Evolutionary conservation across 176 grass and related monocot genomes (phyloP).

Genomic region (Oryza glaberrima): DNA sequence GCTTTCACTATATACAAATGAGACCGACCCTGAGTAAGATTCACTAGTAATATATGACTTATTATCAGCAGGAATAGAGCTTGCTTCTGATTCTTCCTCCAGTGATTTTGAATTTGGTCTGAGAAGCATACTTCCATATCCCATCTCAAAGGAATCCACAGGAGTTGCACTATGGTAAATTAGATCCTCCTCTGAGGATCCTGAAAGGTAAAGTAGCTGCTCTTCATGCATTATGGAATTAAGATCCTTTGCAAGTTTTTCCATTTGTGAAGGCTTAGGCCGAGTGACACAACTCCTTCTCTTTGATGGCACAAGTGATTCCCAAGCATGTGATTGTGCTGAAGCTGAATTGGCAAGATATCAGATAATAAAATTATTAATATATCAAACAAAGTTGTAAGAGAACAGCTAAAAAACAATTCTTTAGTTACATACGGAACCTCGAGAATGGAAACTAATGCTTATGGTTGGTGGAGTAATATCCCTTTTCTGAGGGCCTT

Average conservation of each 20-base stretch:
- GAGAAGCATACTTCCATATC: slow-evolving; percentile 87
- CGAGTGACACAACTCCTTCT: slow-evolving; percentile 68
- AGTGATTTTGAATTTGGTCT: slow-evolving; percentile 68
- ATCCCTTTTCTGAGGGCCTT: slow-evolving; percentile 15
- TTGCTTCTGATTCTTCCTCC: slow-evolving; percentile 95
- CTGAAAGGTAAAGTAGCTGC: slow-evolving; percentile 59
- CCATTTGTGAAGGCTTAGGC: slow-evolving; percentile 61
- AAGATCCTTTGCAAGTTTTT: slow-evolving; percentile 90
- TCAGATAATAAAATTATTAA: slow-evolving; percentile 24
- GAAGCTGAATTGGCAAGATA: slow-evolving; percentile 62
- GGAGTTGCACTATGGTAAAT: slow-evolving; percentile 74
- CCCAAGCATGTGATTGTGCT: slow-evolving; percentile 90
- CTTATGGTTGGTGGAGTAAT: neutral
- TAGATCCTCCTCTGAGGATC: slow-evolving; percentile 75
- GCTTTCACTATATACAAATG: slow-evolving; percentile 54
- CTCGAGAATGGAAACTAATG: slow-evolving; percentile 8
- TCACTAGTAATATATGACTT: slow-evolving; percentile 64
- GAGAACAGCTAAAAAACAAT: slow-evolving; percentile 14
- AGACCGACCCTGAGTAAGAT: slow-evolving; percentile 53
- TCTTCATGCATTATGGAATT: slow-evolving; percentile 80
- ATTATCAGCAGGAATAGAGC: slow-evolving; percentile 78
- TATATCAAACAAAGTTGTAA: slow-evolving; percentile 15
- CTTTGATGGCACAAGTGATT: slow-evolving; percentile 75
- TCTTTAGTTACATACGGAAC: slow-evolving; percentile 13
- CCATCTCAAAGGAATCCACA: slow-evolving; percentile 77